These are phyloP conservation scores for Anaeromyces robustus DNA, from an alignment of 192 early-diverging fungal species.

Conservation along the genomic window DNA sequence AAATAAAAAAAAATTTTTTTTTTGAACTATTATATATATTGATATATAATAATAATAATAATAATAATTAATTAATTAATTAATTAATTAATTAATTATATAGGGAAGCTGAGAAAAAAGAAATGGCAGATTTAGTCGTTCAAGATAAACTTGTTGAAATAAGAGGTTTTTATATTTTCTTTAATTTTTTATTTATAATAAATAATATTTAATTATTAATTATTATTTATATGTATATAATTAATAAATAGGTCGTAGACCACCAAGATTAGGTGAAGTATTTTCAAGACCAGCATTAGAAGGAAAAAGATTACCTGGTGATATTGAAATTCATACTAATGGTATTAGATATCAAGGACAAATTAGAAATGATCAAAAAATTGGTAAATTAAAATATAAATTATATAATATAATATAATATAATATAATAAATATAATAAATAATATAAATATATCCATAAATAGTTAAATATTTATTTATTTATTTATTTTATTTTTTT, in stretches of 20 bases:
- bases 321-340: constrained; percentile 90
- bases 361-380: constrained; percentile 50
- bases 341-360: constrained; percentile 81
- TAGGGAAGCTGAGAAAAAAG: constrained; percentile 80
- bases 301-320: constrained; percentile 81
- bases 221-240: no score
- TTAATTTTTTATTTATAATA: no score
- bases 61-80: constrained; percentile 1
- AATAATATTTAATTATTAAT: no score
- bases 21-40: no score
- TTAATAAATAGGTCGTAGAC: constrained; percentile 25
- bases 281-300: constrained; percentile 83
- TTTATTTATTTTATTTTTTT: no score
- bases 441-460: no score
- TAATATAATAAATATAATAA: no score
- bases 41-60: no score
- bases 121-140: constrained; percentile 90
- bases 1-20: not conserved
- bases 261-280: constrained; percentile 70
- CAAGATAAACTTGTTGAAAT: constrained; percentile 76
- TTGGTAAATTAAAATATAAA: constrained; percentile 22
- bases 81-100: not conserved
- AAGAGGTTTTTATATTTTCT: constrained; percentile 19
- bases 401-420: no score
- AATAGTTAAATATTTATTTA: no score